These are phyloP conservation scores for Claviceps sp. DNA, from an alignment of 2,329 filamentous ascomycete genomes.

Conservation along the genomic window DNA sequence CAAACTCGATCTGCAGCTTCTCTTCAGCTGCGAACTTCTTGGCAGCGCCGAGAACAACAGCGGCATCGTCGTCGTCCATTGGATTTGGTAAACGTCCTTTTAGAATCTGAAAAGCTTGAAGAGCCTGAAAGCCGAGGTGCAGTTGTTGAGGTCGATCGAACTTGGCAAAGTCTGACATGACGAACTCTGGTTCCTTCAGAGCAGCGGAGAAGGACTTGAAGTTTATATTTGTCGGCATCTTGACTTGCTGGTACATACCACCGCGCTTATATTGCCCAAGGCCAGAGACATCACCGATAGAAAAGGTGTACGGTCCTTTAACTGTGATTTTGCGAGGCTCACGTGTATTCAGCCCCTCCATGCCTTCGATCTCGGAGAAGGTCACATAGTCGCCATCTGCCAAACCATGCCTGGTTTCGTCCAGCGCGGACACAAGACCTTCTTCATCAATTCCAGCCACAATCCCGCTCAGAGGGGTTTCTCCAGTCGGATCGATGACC, in stretches of 20 bases:
- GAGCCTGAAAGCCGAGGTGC: constrained; percentile 81
- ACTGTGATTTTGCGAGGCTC: constrained; percentile 85
- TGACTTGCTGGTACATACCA: constrained; percentile 88
- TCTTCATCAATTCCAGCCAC: constrained; percentile 81
- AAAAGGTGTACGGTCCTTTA: constrained; percentile 94
- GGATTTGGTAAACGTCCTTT: constrained; percentile 68
- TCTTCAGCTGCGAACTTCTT: constrained; percentile 62
- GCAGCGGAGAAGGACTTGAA: constrained; percentile 73
- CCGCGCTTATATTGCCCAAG: constrained; percentile 80
- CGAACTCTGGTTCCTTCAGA: constrained; percentile 73
- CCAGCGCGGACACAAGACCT: constrained; percentile 80
- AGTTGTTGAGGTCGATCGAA: constrained; percentile 90
- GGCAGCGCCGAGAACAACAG: constrained; percentile 61
- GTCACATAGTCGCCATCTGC: constrained; percentile 96
- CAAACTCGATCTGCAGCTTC: constrained; percentile 55
- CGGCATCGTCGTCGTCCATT: constrained; percentile 73
- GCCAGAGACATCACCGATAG: constrained; percentile 81
- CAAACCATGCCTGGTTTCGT: constrained; percentile 87
- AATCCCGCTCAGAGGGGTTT: constrained; percentile 77
- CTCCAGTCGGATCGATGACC: constrained; percentile 78
- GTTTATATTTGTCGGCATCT: constrained; percentile 90
- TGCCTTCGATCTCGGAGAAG: constrained; percentile 83
- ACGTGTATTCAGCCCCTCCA: constrained; percentile 74
- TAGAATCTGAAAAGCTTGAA: constrained; percentile 70
- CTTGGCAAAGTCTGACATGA: constrained; percentile 94